Conservation (phyloP, 495 filamentous ascomycete genomes). For the Pseudoneurospora amorphoporcata region DNA sequence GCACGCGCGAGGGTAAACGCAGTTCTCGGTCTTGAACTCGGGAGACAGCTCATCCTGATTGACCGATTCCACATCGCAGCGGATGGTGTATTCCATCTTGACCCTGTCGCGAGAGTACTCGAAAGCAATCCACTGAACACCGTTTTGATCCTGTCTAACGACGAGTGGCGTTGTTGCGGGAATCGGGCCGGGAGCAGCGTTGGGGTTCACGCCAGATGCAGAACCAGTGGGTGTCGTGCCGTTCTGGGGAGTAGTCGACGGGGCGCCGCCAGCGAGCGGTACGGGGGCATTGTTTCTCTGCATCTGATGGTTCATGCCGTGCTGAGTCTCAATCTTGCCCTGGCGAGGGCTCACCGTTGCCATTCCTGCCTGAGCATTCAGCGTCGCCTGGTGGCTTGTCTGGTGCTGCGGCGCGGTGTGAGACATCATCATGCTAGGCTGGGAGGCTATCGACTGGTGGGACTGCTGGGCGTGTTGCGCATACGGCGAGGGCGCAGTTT, state of each 20-base stretch:
- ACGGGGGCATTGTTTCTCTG: slow-evolving; percentile 46
- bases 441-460: slow-evolving; percentile 49
- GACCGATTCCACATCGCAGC: slow-evolving; percentile 95
- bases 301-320: slow-evolving; percentile 42
- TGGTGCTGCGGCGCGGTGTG: slow-evolving; percentile 44
- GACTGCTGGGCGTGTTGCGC: slow-evolving; percentile 61
- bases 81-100: slow-evolving; percentile 99
- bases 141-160: slow-evolving; percentile 89
- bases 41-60: slow-evolving; percentile 72
- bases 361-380: slow-evolving; percentile 41
- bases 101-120: slow-evolving; percentile 96
- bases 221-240: slow-evolving; percentile 40
- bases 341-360: slow-evolving; percentile 49
- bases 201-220: slow-evolving; percentile 57
- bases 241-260: slow-evolving; percentile 35
- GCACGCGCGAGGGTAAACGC: slow-evolving; percentile 92
- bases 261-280: slow-evolving; percentile 27
- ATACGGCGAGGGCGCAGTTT: slow-evolving; percentile 63
- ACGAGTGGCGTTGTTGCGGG: slow-evolving; percentile 95
- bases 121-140: slow-evolving; percentile 98
- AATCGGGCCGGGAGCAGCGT: slow-evolving; percentile 93
- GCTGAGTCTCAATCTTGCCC: slow-evolving; percentile 46
- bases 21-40: slow-evolving; percentile 96
- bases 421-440: slow-evolving; percentile 47
- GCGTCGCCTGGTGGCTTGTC: slow-evolving; percentile 34